phyloP scores from a whole-genome alignment of 139 green algal species.

The Chlorella sp. region DNA sequence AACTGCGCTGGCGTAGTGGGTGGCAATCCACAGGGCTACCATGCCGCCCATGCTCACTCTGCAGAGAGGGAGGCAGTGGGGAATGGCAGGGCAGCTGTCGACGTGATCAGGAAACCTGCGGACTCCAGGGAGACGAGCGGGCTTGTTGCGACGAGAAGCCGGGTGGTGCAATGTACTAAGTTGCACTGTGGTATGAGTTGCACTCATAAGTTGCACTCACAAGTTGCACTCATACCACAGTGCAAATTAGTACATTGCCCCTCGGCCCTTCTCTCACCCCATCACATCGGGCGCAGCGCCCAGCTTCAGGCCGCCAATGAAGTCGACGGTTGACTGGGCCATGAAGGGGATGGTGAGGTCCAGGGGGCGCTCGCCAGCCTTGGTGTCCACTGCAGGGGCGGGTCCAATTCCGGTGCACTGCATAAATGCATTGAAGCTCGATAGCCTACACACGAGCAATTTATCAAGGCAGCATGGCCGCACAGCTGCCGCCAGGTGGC shows the following conservation, averaged over 20 bases:
- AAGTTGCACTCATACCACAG: neutral
- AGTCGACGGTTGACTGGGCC: neutral
- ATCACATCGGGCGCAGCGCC: neutral
- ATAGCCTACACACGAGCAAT: neutral
- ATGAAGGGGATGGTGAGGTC: conserved; percentile 7
- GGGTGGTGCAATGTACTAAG: neutral
- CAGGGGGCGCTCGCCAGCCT: neutral
- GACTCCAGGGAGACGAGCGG: neutral
- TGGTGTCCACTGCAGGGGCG: neutral
- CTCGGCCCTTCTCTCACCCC: neutral
- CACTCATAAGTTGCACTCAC: neutral
- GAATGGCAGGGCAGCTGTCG: neutral
- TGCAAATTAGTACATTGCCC: too few species aligned
- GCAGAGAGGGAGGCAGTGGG: neutral
- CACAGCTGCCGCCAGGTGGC: neutral
- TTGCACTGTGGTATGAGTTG: too few species aligned
- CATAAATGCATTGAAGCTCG: too few species aligned
- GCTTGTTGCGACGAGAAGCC: neutral
- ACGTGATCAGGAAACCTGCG: neutral
- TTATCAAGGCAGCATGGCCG: too few species aligned
- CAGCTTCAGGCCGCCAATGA: neutral
- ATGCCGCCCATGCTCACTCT: conserved; percentile 1
- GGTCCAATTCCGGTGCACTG: too few species aligned
- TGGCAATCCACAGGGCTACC: neutral
- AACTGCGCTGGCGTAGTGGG: neutral